These are phyloP conservation scores for Leccinum glutinopallens DNA, from an alignment of 1,284 basidiomycete species.

Conservation along the genomic window DNA sequence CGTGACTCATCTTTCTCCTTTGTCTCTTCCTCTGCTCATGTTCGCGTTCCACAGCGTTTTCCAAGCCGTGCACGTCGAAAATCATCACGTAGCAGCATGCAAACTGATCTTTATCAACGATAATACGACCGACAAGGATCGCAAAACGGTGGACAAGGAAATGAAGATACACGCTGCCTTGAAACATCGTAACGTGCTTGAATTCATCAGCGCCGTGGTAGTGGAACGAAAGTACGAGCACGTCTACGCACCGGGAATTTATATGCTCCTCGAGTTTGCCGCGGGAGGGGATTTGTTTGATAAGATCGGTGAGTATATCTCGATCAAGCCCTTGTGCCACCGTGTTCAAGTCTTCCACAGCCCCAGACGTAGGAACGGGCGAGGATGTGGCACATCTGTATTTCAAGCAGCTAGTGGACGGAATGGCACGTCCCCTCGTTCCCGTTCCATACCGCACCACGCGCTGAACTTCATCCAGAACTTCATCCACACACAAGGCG, in stretches of 20 bases:
- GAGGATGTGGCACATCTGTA: constrained; percentile 92
- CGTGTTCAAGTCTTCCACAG: constrained; percentile 14
- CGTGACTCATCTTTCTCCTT: constrained; percentile 44
- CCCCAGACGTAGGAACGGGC: constrained; percentile 83
- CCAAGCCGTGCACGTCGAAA: constrained; percentile 71
- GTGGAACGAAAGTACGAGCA: constrained; percentile 68
- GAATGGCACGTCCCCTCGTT: constrained; percentile 53
- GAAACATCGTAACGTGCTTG: constrained; percentile 83
- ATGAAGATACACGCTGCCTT: constrained; percentile 88
- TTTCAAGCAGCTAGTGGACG: constrained; percentile 86
- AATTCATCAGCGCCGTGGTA: constrained; percentile 79
- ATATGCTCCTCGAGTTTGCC: constrained; percentile 92
- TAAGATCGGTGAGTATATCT: constrained; percentile 78
- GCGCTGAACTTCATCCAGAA: constrained; percentile 45
- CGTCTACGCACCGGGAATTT: constrained; percentile 76
- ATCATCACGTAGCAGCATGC: constrained; percentile 77
- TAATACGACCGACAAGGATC: constrained; percentile 60
- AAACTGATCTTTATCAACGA: constrained; percentile 74
- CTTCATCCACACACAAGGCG: constrained; percentile 88
- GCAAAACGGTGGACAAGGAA: constrained; percentile 90
- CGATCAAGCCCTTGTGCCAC: background rate
- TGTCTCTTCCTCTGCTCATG: constrained; percentile 6
- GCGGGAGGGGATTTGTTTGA: constrained; percentile 96
- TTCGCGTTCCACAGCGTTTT: constrained; percentile 62
- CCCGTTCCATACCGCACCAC: background rate